phyloP scores from a whole-genome alignment of 2,329 filamentous ascomycete genomes.

The Tolypocladium paradoxum region DNA sequence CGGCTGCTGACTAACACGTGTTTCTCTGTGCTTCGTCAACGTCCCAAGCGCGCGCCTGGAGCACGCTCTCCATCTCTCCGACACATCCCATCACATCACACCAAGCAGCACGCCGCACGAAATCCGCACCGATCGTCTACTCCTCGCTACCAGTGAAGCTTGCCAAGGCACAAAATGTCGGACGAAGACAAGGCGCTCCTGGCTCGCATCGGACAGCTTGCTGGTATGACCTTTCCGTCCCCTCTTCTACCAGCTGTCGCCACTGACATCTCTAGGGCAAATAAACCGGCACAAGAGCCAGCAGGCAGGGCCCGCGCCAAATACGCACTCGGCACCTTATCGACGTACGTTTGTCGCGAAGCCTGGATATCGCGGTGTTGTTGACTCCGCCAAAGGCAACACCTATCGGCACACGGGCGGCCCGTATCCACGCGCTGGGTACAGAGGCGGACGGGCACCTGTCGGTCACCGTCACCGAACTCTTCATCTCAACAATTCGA shows the following conservation, averaged over 20 bases:
- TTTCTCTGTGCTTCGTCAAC: not conserved
- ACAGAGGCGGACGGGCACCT: conserved; percentile 24
- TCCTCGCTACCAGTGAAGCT: not conserved
- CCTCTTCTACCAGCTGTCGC: conserved; percentile 2
- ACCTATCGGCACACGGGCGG: conserved; percentile 19
- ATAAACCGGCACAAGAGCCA: conserved; percentile 72
- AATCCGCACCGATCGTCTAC: not conserved
- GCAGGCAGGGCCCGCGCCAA: conserved; percentile 28
- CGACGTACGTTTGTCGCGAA: conserved; percentile 21
- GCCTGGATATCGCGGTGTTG: not conserved
- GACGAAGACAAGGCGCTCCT: conserved; percentile 42
- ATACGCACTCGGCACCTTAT: conserved; percentile 17
- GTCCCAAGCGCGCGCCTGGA: not conserved
- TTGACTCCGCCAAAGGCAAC: conserved; percentile 14
- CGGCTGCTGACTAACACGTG: not conserved
- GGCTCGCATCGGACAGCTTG: conserved; percentile 41
- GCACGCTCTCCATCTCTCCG: too few relatives aligned
- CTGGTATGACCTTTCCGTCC: conserved; percentile 25
- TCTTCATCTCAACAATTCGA: conserved; percentile 48
- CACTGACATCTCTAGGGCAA: conserved; percentile 43
- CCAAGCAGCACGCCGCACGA: not conserved
- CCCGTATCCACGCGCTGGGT: conserved; percentile 23
- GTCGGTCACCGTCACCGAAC: conserved; percentile 38
- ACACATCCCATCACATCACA: not conserved
- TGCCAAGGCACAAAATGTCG: conserved; percentile 22